Conservation (phyloP, 208 protist genomes). For the Acanthamoeba divionensis region DNA sequence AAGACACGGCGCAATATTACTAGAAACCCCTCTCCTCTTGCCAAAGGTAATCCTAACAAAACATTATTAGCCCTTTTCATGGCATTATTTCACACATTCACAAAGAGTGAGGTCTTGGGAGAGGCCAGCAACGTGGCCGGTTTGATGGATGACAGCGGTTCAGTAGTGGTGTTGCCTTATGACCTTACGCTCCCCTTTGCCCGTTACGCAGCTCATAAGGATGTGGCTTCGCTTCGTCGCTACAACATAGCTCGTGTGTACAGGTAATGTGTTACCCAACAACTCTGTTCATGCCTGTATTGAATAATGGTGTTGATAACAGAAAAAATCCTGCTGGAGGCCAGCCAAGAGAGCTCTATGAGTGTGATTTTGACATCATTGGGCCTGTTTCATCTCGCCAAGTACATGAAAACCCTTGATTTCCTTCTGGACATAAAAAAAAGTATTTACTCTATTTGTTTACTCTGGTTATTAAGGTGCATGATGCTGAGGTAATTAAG, state of each 20-base stretch:
- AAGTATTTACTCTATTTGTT: too few relatives aligned
- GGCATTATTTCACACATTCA: background rate
- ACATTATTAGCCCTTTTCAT: background rate
- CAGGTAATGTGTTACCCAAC: background rate
- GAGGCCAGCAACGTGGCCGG: constrained; percentile 7
- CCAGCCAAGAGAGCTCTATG: constrained; percentile 58
- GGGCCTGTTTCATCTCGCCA: background rate
- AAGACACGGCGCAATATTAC: constrained; percentile 47
- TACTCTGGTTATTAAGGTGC: too few relatives aligned
- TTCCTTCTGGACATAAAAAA: too few relatives aligned
- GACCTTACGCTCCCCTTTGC: constrained; percentile 71
- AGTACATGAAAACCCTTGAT: too few relatives aligned
- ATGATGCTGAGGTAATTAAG: constrained; percentile 55
- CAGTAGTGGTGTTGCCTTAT: constrained; percentile 56
- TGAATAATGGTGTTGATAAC: background rate
- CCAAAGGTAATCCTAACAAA: constrained; percentile 50
- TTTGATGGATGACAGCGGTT: constrained; percentile 64
- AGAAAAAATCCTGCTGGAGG: constrained; percentile 49
- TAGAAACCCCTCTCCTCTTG: constrained; percentile 65
- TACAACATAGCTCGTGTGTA: constrained; percentile 60
- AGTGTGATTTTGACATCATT: constrained; percentile 70
- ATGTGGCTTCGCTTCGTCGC: background rate
- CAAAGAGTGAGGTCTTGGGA: background rate
- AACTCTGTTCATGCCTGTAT: background rate
- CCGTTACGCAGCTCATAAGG: constrained; percentile 36